Conservation (phyloP, 1,139 yeast genomes). For the Pichia sp. region DNA sequence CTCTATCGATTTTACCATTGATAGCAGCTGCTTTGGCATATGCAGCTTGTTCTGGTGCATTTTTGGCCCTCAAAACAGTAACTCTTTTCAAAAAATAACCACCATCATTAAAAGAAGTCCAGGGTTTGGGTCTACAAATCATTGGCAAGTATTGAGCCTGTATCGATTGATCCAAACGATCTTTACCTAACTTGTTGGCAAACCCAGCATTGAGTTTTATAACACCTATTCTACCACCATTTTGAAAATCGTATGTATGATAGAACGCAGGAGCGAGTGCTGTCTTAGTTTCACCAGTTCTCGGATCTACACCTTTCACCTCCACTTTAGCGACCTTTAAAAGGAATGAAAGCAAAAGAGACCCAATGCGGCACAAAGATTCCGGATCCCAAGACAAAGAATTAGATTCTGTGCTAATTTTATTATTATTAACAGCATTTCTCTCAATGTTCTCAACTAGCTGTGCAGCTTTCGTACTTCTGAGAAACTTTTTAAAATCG, state of each 20-base stretch:
- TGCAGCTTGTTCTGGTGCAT: conserved; percentile 85
- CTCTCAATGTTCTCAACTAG: conserved; percentile 22
- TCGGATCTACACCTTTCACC: conserved; percentile 73
- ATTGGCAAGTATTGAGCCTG: conserved; percentile 91
- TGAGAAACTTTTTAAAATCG: conserved; percentile 40
- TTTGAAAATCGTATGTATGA: conserved; percentile 75
- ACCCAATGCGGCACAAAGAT: conserved; percentile 74
- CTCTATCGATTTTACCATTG: conserved; percentile 53
- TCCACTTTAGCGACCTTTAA: conserved; percentile 77
- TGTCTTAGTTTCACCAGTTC: conserved; percentile 53
- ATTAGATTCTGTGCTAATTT: conserved; percentile 13
- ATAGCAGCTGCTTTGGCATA: conserved; percentile 80
- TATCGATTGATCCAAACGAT: conserved; percentile 55
- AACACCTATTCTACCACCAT: conserved; percentile 78
- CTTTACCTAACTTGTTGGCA: conserved; percentile 59
- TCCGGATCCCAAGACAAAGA: conserved; percentile 51
- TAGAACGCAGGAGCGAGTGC: conserved; percentile 88
- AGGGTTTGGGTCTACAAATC: conserved; percentile 82
- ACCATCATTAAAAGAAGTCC: conserved; percentile 78
- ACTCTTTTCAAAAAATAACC: conserved; percentile 68
- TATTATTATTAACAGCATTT: conserved; percentile 11
- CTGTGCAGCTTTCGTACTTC: conserved; percentile 26
- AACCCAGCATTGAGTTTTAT: conserved; percentile 68
- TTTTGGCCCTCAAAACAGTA: conserved; percentile 65
- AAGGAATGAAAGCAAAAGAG: conserved; percentile 65